Evolutionary conservation across 208 protist species (phyloP), one percentile per base, ranked within the genome.

Genomic region (Acanthamoeba polyphaga): DNA sequence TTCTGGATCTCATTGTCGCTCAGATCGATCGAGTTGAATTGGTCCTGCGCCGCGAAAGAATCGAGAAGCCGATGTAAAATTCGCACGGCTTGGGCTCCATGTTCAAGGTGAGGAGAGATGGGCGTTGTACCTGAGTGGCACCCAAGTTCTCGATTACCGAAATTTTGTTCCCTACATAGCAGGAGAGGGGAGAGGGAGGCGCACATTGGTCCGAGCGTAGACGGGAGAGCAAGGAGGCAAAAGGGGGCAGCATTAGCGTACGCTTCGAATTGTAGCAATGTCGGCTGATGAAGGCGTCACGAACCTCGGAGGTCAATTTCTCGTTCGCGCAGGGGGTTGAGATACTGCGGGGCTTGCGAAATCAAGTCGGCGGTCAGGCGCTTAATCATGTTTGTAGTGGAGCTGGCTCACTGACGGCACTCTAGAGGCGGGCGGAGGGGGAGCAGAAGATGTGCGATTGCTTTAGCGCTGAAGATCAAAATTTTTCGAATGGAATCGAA

Each of bases 21-120:
- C 32, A 99, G 95, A 94, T 99, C 98, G 55, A 99, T 98, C 10
- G 97, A 82, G 95, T 99, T 98, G 74, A 98, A 99, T 94, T 98
- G 98, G 87, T 99, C 97, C 96, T 97, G 78, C n/a, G 43, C 13
- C 74, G 46, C 74, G 68, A 53, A n/a, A 53, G 53, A 19, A 12
- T 4, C n/a, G 34, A 92, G 22, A 55, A 27, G 12, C 58, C 17
- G 58, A 60, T 90, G 49, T 64, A 60, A 32, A 38, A 49, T 60
- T 90, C 32, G 43, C 4, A 10, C 66, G 29, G 58, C 82, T 12
- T 49, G 43, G 32, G 85, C 53, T 29, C 7, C 6, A 22, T 17
- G 8, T 22, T 29, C 29, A 66, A 43, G 15, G 13, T 10, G 22
- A 8, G 34, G 19, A 24, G 55, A 43, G 7, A 17, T 9, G 32